A percentile compares a stretch with the other conserved stretches of the same genome.
Conservation (phyloP, 2,329 filamentous ascomycete species). For the Dactylonectria estremocensis region DNA sequence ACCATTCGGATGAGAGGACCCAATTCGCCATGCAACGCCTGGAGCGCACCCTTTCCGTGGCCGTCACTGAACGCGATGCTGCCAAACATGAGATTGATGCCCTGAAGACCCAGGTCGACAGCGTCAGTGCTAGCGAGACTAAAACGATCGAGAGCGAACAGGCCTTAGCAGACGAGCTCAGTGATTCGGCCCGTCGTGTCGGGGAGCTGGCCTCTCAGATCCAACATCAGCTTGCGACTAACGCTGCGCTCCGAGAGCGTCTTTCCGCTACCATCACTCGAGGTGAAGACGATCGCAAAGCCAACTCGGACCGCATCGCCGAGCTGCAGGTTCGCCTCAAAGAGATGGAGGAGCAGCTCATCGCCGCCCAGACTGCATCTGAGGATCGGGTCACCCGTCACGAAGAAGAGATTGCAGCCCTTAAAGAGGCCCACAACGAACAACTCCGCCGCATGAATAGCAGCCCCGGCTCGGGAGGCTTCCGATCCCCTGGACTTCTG, state of each 20-base stretch:
- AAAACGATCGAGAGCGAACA: slow-evolving; percentile 72
- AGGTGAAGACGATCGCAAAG: slow-evolving; percentile 86
- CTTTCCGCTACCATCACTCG: slow-evolving; percentile 85
- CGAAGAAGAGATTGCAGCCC: slow-evolving; percentile 84
- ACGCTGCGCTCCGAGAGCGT: slow-evolving; percentile 81
- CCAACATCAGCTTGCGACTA: slow-evolving; percentile 83
- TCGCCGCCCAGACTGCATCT: slow-evolving; percentile 86
- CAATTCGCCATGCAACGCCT: slow-evolving; percentile 75
- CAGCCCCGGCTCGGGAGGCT: slow-evolving; percentile 50
- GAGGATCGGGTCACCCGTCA: slow-evolving; percentile 88
- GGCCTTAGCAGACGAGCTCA: slow-evolving; percentile 78
- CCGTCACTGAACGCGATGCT: slow-evolving; percentile 81
- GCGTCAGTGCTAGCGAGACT: slow-evolving; percentile 70
- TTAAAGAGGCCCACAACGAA: slow-evolving; percentile 83
- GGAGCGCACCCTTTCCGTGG: slow-evolving; percentile 77
- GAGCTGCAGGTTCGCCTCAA: slow-evolving; percentile 86
- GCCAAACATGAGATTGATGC: slow-evolving; percentile 75
- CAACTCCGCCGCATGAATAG: slow-evolving; percentile 83
- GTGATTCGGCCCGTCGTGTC: slow-evolving; percentile 81
- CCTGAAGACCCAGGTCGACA: slow-evolving; percentile 74
- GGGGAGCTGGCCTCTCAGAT: slow-evolving; percentile 87
- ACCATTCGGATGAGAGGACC: slow-evolving; percentile 70
- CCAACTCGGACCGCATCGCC: slow-evolving; percentile 86
- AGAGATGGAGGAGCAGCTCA: slow-evolving; percentile 85
- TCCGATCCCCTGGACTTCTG: slow-evolving; percentile 52